Percentiles rank a stretch among this genome's conserved stretches.
Conservation (phyloP, 2,329 filamentous ascomycete genomes). For the Tolypocladium tundrense region DNA sequence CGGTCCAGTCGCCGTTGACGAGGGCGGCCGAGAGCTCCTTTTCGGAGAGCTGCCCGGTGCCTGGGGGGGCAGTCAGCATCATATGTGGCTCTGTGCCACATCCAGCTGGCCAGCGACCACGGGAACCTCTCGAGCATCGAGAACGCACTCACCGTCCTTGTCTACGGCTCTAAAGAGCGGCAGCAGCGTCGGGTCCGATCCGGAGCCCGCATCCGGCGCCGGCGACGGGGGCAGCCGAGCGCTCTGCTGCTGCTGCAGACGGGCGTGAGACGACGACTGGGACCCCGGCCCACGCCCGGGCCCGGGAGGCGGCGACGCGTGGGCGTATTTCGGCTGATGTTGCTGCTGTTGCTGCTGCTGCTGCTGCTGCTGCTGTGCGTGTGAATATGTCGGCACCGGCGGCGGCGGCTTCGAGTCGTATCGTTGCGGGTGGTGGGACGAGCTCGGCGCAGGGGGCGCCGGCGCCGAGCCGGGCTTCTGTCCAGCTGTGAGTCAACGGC, state of each 20-base stretch:
- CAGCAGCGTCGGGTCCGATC: slow-evolving; percentile 63
- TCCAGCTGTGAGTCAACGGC: slow-evolving; percentile 4
- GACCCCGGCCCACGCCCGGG: background rate
- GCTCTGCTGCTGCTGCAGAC: slow-evolving; percentile 10
- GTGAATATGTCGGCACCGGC: slow-evolving; percentile 6
- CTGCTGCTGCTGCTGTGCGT: slow-evolving; percentile 7
- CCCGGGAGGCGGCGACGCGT: slow-evolving; percentile 41
- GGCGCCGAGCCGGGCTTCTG: slow-evolving; percentile 25
- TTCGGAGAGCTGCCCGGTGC: slow-evolving; percentile 74
- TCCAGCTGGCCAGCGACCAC: background rate
- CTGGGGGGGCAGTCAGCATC: slow-evolving; percentile 25
- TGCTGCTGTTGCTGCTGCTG: slow-evolving; percentile 4
- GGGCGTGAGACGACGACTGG: background rate
- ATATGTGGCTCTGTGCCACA: background rate
- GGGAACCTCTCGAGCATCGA: background rate
- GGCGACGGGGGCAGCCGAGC: slow-evolving; percentile 59
- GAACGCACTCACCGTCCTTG: slow-evolving; percentile 53
- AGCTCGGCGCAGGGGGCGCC: slow-evolving; percentile 4
- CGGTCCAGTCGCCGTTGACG: slow-evolving; percentile 91
- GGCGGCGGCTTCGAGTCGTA: slow-evolving; percentile 41
- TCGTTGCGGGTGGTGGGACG: slow-evolving; percentile 17
- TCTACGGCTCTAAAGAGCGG: slow-evolving; percentile 88
- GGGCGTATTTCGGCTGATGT: slow-evolving; percentile 28
- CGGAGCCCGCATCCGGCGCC: slow-evolving; percentile 34
- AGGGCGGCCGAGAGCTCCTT: slow-evolving; percentile 79